A percentile compares a stretch with the other conserved stretches of the same genome.
phyloP scores from a whole-genome alignment of 2,329 filamentous ascomycete genomes.

The Chaetothyriales sp. region DNA sequence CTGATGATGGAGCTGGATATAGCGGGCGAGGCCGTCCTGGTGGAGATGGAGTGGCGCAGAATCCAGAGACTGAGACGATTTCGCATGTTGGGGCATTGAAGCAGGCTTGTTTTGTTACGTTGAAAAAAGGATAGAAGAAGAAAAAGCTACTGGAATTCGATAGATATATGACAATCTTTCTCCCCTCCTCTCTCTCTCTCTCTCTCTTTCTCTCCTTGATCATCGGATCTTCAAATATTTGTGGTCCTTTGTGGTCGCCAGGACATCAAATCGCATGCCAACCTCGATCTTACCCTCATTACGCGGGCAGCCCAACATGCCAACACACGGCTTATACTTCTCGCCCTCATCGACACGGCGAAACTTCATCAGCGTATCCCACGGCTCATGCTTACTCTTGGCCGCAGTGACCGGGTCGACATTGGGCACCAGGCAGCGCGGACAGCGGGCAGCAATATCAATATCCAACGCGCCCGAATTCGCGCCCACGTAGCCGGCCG shows the following conservation, averaged over 20 bases:
- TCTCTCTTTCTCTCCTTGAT: too few relatives aligned
- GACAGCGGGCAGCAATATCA: slow-evolving; percentile 45
- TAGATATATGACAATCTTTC: neutral
- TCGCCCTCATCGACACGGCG: slow-evolving; percentile 44
- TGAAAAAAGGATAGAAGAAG: neutral
- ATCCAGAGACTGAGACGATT: neutral
- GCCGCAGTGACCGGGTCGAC: slow-evolving; percentile 48
- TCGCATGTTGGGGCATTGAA: neutral
- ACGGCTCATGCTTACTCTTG: slow-evolving; percentile 44
- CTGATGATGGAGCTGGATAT: neutral
- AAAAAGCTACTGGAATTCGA: neutral
- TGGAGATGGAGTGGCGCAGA: neutral
- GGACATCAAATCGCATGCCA: slow-evolving; percentile 44
- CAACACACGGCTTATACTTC: slow-evolving; percentile 51
- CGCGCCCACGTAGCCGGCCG: slow-evolving; percentile 1
- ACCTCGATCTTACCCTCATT: slow-evolving; percentile 40
- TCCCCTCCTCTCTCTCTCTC: too few relatives aligned
- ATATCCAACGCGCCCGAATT: slow-evolving; percentile 25
- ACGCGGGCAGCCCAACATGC: slow-evolving; percentile 48
- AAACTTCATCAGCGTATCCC: slow-evolving; percentile 47
- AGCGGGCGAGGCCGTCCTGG: neutral
- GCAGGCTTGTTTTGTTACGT: neutral
- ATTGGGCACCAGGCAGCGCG: slow-evolving; percentile 48
- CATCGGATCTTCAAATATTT: slow-evolving; percentile 34
- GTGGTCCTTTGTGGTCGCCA: slow-evolving; percentile 41